Conservation (phyloP, 1,284 basidiomycete genomes). For the Leccinum holopus region DNA sequence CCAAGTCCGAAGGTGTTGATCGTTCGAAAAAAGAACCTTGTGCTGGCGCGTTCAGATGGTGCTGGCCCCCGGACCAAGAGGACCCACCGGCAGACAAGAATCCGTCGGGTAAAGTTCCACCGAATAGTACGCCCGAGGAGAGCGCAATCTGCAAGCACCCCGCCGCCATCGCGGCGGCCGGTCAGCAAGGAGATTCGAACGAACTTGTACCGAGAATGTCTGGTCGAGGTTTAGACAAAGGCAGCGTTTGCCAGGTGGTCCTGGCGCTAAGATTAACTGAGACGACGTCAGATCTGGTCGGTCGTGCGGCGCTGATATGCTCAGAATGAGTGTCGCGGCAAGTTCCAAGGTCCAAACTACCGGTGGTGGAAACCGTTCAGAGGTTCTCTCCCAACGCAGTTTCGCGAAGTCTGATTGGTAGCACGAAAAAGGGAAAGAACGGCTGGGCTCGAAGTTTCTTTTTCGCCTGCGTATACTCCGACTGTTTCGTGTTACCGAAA, state of each 20-base stretch:
- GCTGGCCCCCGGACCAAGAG: constrained; percentile 5
- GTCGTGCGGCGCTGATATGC: constrained; percentile 1
- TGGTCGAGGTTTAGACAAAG: not conserved
- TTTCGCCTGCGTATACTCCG: not conserved
- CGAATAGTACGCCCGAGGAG: constrained; percentile 26
- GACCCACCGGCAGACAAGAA: constrained; percentile 14
- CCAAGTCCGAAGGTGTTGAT: not conserved
- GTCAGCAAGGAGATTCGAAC: constrained; percentile 26
- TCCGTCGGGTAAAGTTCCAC: constrained; percentile 9
- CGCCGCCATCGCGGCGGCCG: constrained; percentile 29
- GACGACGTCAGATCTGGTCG: constrained; percentile 19
- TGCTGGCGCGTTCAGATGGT: constrained; percentile 10
- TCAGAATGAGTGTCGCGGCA: constrained; percentile 5
- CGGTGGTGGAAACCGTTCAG: not conserved
- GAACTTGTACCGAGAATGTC: not conserved
- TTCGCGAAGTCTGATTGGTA: constrained; percentile 4
- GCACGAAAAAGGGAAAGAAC: constrained; percentile 22
- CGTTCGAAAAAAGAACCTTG: constrained; percentile 2
- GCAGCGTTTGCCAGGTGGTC: not conserved
- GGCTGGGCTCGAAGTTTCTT: not conserved
- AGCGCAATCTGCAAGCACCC: constrained; percentile 20
- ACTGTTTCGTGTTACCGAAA: constrained; percentile 9
- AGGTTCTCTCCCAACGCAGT: constrained; percentile 1
- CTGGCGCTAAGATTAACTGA: constrained; percentile 21
- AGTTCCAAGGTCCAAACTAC: not conserved